These are phyloP conservation scores for Cladosporium colombiae DNA, from an alignment of 2,329 filamentous ascomycete genomes.

Conservation along the genomic window DNA sequence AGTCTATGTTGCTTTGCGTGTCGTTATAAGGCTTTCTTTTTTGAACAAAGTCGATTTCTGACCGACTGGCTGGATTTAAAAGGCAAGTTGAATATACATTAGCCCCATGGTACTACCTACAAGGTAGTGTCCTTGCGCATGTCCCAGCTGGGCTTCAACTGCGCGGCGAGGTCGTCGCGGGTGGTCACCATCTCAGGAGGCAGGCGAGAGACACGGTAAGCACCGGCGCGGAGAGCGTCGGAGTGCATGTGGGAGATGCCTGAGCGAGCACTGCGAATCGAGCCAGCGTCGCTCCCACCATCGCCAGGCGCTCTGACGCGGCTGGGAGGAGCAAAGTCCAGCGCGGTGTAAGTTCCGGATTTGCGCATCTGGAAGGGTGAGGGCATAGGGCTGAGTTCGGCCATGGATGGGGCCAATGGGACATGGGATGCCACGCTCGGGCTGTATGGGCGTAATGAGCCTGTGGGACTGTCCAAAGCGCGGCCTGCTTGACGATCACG, in stretches of 20 bases:
- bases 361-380: slow-evolving; percentile 83
- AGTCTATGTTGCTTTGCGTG: slow-evolving; percentile 17
- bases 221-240: slow-evolving; percentile 74
- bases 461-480: slow-evolving; percentile 60
- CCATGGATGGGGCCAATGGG: slow-evolving; percentile 80
- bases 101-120: not conserved
- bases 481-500: slow-evolving; percentile 68
- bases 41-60: slow-evolving; percentile 10
- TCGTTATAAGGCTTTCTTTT: slow-evolving; percentile 9
- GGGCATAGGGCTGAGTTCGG: slow-evolving; percentile 80
- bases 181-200: slow-evolving; percentile 82
- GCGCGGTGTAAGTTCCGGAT: slow-evolving; percentile 72
- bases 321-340: slow-evolving; percentile 79
- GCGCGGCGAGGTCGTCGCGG: slow-evolving; percentile 62
- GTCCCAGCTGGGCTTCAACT: slow-evolving; percentile 60
- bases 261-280: slow-evolving; percentile 68
- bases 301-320: slow-evolving; percentile 63
- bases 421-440: slow-evolving; percentile 71
- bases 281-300: slow-evolving; percentile 48
- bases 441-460: slow-evolving; percentile 67
- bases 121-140: slow-evolving; percentile 38
- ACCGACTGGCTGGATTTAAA: not conserved
- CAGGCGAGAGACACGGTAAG: slow-evolving; percentile 82
- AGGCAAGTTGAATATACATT: not conserved
- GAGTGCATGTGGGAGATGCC: slow-evolving; percentile 72